phyloP scores from a whole-genome alignment of 768 basidiomycete species.

The Nidularia sp. region DNA sequence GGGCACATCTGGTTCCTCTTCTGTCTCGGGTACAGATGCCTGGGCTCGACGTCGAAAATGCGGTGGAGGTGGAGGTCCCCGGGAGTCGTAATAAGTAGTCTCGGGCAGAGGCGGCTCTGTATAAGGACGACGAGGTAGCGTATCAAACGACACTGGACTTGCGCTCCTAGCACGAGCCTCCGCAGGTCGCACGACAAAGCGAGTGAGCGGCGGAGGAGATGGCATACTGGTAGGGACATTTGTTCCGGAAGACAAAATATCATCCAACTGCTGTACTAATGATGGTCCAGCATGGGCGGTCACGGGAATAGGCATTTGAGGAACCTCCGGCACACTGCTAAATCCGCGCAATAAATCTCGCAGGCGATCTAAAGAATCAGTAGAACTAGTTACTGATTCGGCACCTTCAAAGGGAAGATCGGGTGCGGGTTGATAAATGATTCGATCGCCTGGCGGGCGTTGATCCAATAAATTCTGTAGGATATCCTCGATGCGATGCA shows the following conservation, averaged over 20 bases:
- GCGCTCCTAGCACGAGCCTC: conserved; percentile 23
- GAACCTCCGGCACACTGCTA: conserved; percentile 3
- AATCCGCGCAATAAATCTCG: conserved; percentile 7
- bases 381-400: conserved; percentile 21
- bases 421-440: conserved; percentile 10
- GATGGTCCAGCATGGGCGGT: conserved; percentile 46
- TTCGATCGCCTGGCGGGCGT: conserved; percentile 19
- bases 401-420: conserved; percentile 10
- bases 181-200: neutral
- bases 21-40: neutral
- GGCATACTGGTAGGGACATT: conserved; percentile 34
- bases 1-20: neutral
- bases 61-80: conserved; percentile 1
- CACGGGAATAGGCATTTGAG: conserved; percentile 37
- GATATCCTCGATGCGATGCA: conserved; percentile 43
- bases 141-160: conserved; percentile 27
- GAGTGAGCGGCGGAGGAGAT: conserved; percentile 33
- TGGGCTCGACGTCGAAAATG: neutral
- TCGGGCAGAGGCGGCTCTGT: conserved; percentile 18
- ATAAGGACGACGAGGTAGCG: conserved; percentile 19
- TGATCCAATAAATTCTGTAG: conserved; percentile 34
- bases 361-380: conserved; percentile 19
- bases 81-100: neutral
- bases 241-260: conserved; percentile 48
- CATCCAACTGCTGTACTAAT: conserved; percentile 56